A percentile compares a stretch with the other conserved stretches of the same genome.
phyloP scores from a whole-genome alignment of 2,329 filamentous ascomycete species.

The Hypoxylon sp. region DNA sequence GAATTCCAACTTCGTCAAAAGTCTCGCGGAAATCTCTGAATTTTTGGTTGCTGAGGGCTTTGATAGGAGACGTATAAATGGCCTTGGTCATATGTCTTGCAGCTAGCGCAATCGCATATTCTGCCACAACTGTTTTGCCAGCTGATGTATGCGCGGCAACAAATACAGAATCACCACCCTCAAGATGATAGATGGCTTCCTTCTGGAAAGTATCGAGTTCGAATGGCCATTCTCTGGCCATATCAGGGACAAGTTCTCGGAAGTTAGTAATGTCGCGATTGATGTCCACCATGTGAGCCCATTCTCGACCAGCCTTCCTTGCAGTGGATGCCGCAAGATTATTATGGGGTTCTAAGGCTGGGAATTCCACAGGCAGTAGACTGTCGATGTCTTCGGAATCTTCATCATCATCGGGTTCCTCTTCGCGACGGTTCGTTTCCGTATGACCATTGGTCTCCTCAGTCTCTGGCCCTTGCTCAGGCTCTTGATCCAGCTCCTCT shows the following conservation, averaged over 20 bases:
- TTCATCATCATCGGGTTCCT: constrained; percentile 51
- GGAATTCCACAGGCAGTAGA: constrained; percentile 90
- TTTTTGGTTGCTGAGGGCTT: constrained; percentile 97
- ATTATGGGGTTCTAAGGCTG: constrained; percentile 85
- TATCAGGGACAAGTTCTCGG: constrained; percentile 89
- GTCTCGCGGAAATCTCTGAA: constrained; percentile 91
- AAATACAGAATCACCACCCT: constrained; percentile 96
- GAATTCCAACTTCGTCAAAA: constrained; percentile 95
- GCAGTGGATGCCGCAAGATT: constrained; percentile 74
- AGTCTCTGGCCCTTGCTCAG: constrained; percentile 48
- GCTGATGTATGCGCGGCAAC: constrained; percentile 97
- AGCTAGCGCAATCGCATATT: constrained; percentile 95
- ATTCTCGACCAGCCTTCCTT: constrained; percentile 82
- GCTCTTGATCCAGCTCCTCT: constrained; percentile 60
- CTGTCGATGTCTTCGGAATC: constrained; percentile 78
- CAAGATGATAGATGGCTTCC: constrained; percentile 96
- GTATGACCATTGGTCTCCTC: constrained; percentile 45
- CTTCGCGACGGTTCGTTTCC: constrained; percentile 41
- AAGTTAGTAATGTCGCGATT: constrained; percentile 95
- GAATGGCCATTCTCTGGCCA: constrained; percentile 96
- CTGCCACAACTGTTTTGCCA: constrained; percentile 96
- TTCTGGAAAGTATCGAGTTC: constrained; percentile 99
- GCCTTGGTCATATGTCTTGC: constrained; percentile 99
- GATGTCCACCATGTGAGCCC: constrained; percentile 98
- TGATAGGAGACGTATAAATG: constrained; percentile 98